Base-by-base conservation (phyloP, 164 flowering plant genomes). In the Litsea cubeba region DNA sequence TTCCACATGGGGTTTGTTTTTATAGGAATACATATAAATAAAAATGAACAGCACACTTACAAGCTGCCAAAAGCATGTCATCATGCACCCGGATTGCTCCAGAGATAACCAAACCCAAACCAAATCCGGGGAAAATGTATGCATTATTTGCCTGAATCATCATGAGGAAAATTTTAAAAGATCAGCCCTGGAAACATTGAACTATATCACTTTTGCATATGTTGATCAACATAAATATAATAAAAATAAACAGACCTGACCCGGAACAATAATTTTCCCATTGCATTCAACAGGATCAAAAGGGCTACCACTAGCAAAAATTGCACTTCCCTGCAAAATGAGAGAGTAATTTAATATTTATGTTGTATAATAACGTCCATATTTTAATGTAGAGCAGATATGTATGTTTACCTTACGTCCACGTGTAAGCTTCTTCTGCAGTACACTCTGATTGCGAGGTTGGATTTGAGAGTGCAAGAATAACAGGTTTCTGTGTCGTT, bases 71-170 rank as follows among this genome's bases (percentile, higher is more conserved):
- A 70, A 95, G 93, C 99, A 95, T 91, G 14, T 90, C 92, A 72
- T 93, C 98, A 73, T 91, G 99, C 20, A 95, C 94, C n/a, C 97
- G 93, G 69, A 91, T 95, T 12, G 98, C 92, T 73, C 98, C 98
- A 26, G 94, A 90, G 11, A 92, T 92, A 62, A 92, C 88, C 84
- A 95, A 63, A 74, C 99, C 99, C 76, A 95, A 65, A 72, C 99
- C 99, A 75, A 95, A 85, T 75, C 99, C 99, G 50, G 99, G 98
- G 83, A 95, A 95, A 14, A 95, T 95, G 77, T 95, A 95, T 32
- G 97, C 97, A 80, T 93, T 95, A 78, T 95, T 95, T 68, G 97
- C 81, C 99, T 95, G 86, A 65, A 65, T 23, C n/a, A 32, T 11
- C 50, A 75, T 67, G 35, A 49, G 26, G 4, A 28, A 18, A 20